Percentiles rank a stretch among this genome's conserved stretches.
Evolutionary conservation across 2,329 filamentous ascomycete genomes (phyloP).

Genomic region (Diaporthe ampelina): DNA sequence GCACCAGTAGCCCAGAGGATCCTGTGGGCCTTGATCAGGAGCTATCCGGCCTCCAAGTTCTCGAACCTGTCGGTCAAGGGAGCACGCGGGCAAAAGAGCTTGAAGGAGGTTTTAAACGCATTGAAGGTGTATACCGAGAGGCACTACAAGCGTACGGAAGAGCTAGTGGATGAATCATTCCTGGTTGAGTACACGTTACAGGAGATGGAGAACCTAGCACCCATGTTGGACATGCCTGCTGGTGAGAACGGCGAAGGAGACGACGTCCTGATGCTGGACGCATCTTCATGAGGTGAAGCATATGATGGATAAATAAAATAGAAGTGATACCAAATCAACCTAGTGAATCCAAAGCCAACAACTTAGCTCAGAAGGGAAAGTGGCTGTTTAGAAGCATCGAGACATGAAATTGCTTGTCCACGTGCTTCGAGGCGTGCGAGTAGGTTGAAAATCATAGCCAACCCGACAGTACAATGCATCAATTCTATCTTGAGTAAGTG

Average conservation of each 20-base stretch:
- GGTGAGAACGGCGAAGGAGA: slow-evolving; percentile 43
- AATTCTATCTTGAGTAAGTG: background rate
- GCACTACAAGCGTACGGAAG: slow-evolving; percentile 91
- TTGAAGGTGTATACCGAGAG: slow-evolving; percentile 91
- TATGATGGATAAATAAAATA: background rate
- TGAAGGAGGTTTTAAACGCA: slow-evolving; percentile 90
- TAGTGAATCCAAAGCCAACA: background rate
- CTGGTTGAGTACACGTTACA: slow-evolving; percentile 92
- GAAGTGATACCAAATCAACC: slow-evolving; percentile 18
- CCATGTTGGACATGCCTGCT: slow-evolving; percentile 50
- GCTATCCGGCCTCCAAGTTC: slow-evolving; percentile 84
- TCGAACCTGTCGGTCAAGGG: slow-evolving; percentile 76
- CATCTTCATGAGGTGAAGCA: slow-evolving; percentile 34
- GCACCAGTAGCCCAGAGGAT: slow-evolving; percentile 88
- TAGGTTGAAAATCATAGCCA: background rate
- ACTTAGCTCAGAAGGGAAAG: background rate
- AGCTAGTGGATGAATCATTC: slow-evolving; percentile 94
- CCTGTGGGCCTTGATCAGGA: slow-evolving; percentile 82
- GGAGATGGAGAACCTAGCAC: slow-evolving; percentile 86
- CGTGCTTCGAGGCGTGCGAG: background rate
- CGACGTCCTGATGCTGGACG: slow-evolving; percentile 48
- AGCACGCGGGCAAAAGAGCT: slow-evolving; percentile 70
- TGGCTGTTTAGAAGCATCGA: background rate
- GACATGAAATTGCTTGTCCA: background rate
- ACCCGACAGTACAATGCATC: background rate